These are phyloP conservation scores for Didymella exigua DNA, from an alignment of 2,329 filamentous ascomycete species.

Conservation along the genomic window DNA sequence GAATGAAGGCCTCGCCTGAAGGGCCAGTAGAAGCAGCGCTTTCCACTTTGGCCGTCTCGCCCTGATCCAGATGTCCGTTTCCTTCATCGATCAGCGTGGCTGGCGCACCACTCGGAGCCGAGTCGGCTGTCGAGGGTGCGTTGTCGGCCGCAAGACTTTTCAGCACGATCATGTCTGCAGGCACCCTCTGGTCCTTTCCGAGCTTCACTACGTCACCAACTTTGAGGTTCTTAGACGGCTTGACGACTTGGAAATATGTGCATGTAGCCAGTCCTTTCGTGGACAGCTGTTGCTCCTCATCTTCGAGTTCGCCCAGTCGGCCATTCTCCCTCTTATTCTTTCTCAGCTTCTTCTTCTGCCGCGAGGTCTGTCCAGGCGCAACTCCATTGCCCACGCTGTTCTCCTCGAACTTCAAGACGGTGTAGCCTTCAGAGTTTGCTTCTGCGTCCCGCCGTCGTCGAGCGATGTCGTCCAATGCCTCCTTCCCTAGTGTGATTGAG, in stretches of 20 bases:
- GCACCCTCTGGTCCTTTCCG: constrained; percentile 88
- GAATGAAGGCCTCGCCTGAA: constrained; percentile 91
- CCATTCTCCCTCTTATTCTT: constrained; percentile 46
- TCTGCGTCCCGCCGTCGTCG: constrained; percentile 86
- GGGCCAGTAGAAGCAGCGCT: constrained; percentile 39
- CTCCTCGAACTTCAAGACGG: constrained; percentile 73
- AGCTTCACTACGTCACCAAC: constrained; percentile 96
- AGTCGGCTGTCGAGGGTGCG: constrained; percentile 7
- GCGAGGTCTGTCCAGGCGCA: constrained; percentile 37
- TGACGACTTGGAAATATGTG: constrained; percentile 70
- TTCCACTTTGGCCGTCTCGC: constrained; percentile 23
- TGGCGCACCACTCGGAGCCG: constrained; percentile 3
- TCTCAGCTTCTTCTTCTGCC: constrained; percentile 40
- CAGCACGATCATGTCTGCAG: constrained; percentile 90
- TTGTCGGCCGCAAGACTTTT: constrained; percentile 68
- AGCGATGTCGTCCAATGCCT: constrained; percentile 91
- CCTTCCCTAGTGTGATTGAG: constrained; percentile 89
- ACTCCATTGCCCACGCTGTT: constrained; percentile 49
- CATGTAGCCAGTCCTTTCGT: constrained; percentile 48
- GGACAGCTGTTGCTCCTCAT: constrained; percentile 64
- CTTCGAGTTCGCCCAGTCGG: constrained; percentile 68
- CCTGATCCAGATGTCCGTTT: constrained; percentile 15
- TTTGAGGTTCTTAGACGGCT: constrained; percentile 84
- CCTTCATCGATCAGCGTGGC: constrained; percentile 30
- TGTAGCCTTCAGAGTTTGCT: constrained; percentile 90